phyloP scores from a whole-genome alignment of 371 early-diverging fungal genomes.

The Phascolomyces articulosus region DNA sequence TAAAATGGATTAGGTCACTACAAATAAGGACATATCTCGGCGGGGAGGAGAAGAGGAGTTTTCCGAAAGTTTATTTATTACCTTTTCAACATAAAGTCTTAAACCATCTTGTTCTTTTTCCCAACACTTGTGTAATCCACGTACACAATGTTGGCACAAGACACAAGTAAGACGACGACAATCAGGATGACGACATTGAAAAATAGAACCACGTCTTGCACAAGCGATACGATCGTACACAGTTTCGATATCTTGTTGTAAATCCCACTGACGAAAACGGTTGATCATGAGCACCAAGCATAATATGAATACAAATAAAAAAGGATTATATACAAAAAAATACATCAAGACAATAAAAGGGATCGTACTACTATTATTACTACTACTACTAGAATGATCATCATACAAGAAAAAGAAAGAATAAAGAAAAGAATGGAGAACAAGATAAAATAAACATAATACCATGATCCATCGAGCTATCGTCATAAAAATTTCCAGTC shows the following conservation, averaged over 20 bases:
- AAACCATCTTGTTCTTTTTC: conserved; percentile 61
- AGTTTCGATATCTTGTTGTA: conserved; percentile 27
- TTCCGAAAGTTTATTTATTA: not conserved
- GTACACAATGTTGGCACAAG: conserved; percentile 45
- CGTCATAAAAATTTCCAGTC: not conserved
- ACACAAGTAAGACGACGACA: conserved; percentile 57
- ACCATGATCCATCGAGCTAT: conserved; percentile 33
- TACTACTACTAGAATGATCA: too few relatives aligned
- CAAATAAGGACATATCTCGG: not conserved
- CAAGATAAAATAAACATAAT: conserved; percentile 15
- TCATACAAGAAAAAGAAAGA: too few relatives aligned
- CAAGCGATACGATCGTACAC: conserved; percentile 35
- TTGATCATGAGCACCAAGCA: conserved; percentile 6
- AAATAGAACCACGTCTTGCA: conserved; percentile 34
- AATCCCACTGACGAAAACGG: conserved; percentile 36
- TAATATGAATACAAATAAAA: conserved; percentile 10
- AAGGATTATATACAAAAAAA: conserved; percentile 1
- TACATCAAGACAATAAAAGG: too few relatives aligned
- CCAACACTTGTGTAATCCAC: conserved; percentile 59
- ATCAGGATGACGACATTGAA: conserved; percentile 53
- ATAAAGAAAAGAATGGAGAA: too few relatives aligned
- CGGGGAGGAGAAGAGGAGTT: too few relatives aligned
- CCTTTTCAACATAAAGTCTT: conserved; percentile 63
- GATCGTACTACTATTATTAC: not conserved
- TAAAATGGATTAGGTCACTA: not conserved